Evolutionary conservation across 2,329 filamentous ascomycete genomes (phyloP).

Genomic region (Pestalotiopsis sp.): DNA sequence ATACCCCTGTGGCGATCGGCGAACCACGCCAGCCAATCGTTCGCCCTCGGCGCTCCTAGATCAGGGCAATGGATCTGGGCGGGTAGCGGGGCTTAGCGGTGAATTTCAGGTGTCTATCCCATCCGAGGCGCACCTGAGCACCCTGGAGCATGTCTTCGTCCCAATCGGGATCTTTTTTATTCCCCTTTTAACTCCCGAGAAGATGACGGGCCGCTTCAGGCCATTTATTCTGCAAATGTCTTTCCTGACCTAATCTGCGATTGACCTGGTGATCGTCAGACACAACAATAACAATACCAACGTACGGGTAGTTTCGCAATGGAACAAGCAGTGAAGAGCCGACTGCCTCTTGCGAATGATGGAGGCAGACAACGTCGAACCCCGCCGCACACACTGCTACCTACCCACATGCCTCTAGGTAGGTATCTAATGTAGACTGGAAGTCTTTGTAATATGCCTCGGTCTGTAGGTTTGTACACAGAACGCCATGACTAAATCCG

Average conservation of each 20-base stretch:
- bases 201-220: background rate
- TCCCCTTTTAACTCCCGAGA: background rate
- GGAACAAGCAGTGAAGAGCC: background rate
- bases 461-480: no score
- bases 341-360: no score
- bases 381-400: no score
- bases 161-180: background rate
- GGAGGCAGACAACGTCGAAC: no score
- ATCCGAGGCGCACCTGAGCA: background rate
- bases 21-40: constrained; percentile 1
- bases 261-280: background rate
- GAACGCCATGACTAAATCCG: no score
- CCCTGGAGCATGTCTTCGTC: background rate
- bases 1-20: background rate
- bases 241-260: background rate
- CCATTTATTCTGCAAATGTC: background rate
- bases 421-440: no score
- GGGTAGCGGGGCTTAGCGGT: background rate
- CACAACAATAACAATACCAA: background rate
- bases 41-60: background rate
- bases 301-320: background rate
- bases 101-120: background rate
- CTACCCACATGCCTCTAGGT: no score
- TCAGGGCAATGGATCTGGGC: background rate
- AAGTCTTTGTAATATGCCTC: no score